Evolutionary conservation across 2,329 filamentous ascomycete species (phyloP).

Genomic region (Cladophialophora chaetospira): DNA sequence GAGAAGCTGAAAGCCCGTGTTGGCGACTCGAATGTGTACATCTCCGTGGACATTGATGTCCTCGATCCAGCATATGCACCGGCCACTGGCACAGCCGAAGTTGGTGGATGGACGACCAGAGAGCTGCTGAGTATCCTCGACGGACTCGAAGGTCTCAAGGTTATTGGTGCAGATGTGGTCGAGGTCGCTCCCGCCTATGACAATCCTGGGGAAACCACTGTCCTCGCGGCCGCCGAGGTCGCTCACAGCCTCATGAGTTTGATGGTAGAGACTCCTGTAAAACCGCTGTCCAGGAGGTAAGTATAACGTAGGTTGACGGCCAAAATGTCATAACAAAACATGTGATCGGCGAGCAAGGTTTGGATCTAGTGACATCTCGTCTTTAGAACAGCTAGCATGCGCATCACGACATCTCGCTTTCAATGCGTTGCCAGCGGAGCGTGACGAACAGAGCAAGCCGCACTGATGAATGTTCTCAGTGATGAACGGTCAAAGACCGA

Average conservation of each 20-base stretch:
- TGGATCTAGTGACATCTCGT: background rate
- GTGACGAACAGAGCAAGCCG: no score
- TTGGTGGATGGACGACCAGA: slow-evolving; percentile 58
- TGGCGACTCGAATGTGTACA: slow-evolving; percentile 53
- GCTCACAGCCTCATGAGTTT: slow-evolving; percentile 48
- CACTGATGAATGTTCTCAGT: no score
- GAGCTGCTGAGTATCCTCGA: slow-evolving; percentile 58
- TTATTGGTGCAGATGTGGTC: slow-evolving; percentile 58
- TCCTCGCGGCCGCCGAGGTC: slow-evolving; percentile 57
- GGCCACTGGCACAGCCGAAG: slow-evolving; percentile 58
- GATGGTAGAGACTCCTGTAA: slow-evolving; percentile 34
- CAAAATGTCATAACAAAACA: background rate
- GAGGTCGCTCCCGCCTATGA: slow-evolving; percentile 61
- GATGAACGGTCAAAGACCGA: no score
- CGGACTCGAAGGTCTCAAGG: slow-evolving; percentile 52
- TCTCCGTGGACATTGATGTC: slow-evolving; percentile 60
- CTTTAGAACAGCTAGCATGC: no score
- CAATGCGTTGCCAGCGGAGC: no score
- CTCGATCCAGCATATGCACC: slow-evolving; percentile 58
- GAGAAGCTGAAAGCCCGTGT: slow-evolving; percentile 52
- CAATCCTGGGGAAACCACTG: slow-evolving; percentile 55
- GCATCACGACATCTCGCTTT: no score
- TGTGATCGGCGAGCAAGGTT: no score
- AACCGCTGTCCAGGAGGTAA: slow-evolving; percentile 12
- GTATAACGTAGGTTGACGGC: background rate